Evolutionary conservation across 108 stramenopile species (phyloP).

Genomic region (Cyclostephanos invisitatus): DNA sequence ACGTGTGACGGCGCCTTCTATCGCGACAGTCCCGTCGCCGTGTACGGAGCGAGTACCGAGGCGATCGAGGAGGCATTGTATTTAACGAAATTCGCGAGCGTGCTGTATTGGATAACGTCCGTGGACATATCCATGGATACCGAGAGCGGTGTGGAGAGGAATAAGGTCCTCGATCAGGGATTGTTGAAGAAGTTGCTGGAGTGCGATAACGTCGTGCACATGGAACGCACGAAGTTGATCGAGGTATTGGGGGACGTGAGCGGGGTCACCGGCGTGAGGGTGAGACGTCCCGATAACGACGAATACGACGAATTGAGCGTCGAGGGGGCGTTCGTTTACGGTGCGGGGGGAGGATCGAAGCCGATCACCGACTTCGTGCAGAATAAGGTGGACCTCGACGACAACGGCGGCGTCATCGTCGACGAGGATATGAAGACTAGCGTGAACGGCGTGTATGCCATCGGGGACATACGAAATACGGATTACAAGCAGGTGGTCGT

Average conservation of each 20-base stretch:
- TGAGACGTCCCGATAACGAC: conserved; percentile 14
- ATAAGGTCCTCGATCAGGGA: conserved; percentile 37
- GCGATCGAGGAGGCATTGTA: conserved; percentile 77
- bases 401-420: conserved; percentile 58
- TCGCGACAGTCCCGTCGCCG: conserved; percentile 41
- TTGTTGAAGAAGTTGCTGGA: conserved; percentile 26
- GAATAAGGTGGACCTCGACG: conserved; percentile 47
- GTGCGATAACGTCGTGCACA: conserved; percentile 48
- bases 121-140: conserved; percentile 6
- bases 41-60: conserved; percentile 58
- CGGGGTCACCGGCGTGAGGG: conserved; percentile 54
- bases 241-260: conserved; percentile 51
- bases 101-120: conserved; percentile 64
- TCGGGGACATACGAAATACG: conserved; percentile 66
- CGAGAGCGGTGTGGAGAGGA: conserved; percentile 24
- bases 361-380: conserved; percentile 65
- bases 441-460: conserved; percentile 30
- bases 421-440: conserved; percentile 59
- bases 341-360: conserved; percentile 60
- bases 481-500: conserved; percentile 72
- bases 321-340: conserved; percentile 65
- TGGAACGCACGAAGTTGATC: conserved; percentile 38
- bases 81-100: conserved; percentile 63
- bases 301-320: conserved; percentile 46
- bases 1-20: conserved; percentile 63